These are phyloP conservation scores for Penicillium sp. DNA, from an alignment of 2,329 filamentous ascomycete species.

Conservation along the genomic window DNA sequence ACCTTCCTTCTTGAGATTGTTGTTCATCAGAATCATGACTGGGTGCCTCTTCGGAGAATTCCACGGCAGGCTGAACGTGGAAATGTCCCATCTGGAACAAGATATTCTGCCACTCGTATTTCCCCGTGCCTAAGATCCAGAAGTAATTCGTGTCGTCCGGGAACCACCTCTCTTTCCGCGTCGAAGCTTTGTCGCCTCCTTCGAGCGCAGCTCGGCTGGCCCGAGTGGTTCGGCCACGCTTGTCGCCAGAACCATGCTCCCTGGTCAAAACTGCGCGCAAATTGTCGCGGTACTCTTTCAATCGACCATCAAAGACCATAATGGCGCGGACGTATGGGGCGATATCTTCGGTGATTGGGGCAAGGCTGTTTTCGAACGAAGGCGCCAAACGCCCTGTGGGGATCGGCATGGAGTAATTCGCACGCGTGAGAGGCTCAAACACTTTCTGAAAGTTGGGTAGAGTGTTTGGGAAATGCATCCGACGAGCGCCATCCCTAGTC, in stretches of 20 bases:
- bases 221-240: slow-evolving; percentile 68
- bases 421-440: slow-evolving; percentile 53
- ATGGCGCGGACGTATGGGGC: slow-evolving; percentile 90
- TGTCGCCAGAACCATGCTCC: slow-evolving; percentile 43
- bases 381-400: slow-evolving; percentile 52
- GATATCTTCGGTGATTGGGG: slow-evolving; percentile 69
- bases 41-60: slow-evolving; percentile 14
- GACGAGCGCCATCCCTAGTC: slow-evolving; percentile 9
- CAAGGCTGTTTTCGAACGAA: slow-evolving; percentile 70
- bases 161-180: slow-evolving; percentile 72
- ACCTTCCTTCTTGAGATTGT: neutral
- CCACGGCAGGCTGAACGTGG: slow-evolving; percentile 20
- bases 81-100: slow-evolving; percentile 35
- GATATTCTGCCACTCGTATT: slow-evolving; percentile 40
- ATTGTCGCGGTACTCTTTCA: slow-evolving; percentile 66
- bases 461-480: slow-evolving; percentile 24
- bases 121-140: slow-evolving; percentile 65
- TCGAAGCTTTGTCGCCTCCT: slow-evolving; percentile 65
- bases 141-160: slow-evolving; percentile 57
- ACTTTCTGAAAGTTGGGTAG: slow-evolving; percentile 45
- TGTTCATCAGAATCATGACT: neutral
- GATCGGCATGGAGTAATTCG: slow-evolving; percentile 32
- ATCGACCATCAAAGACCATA: slow-evolving; percentile 68
- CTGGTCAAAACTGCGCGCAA: slow-evolving; percentile 63
- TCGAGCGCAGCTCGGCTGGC: slow-evolving; percentile 75